A percentile compares a stretch with the other conserved stretches of the same genome.
Evolutionary conservation across 108 stramenopile species (phyloP).

Genomic region (Cyclotella sp.): DNA sequence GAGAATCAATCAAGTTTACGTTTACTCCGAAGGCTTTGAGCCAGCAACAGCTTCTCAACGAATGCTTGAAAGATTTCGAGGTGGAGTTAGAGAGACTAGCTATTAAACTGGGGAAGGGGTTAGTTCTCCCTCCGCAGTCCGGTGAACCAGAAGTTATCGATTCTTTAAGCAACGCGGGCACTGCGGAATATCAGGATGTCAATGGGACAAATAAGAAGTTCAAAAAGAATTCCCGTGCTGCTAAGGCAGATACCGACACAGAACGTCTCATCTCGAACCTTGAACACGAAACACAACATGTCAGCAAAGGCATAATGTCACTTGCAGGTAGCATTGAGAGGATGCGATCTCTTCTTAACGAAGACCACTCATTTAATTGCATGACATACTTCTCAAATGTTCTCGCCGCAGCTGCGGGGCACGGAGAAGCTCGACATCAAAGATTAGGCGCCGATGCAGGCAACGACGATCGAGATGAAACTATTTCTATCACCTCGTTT

Average conservation of each 20-base stretch:
- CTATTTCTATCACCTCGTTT: slow-evolving; percentile 30
- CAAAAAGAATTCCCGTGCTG: slow-evolving; percentile 27
- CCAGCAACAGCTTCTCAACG: slow-evolving; percentile 80
- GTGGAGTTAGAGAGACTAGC: slow-evolving; percentile 64
- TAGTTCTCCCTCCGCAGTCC: slow-evolving; percentile 51
- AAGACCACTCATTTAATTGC: slow-evolving; percentile 42
- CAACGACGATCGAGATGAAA: slow-evolving; percentile 29
- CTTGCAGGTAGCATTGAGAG: slow-evolving; percentile 66
- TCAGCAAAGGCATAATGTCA: slow-evolving; percentile 76
- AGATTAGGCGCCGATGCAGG: slow-evolving; percentile 10
- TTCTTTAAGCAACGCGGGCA: neutral
- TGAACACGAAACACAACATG: slow-evolving; percentile 82
- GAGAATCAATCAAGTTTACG: slow-evolving; percentile 79
- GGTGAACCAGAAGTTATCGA: slow-evolving; percentile 11
- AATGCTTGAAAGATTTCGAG: slow-evolving; percentile 73
- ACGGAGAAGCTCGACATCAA: slow-evolving; percentile 42
- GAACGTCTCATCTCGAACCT: slow-evolving; percentile 69
- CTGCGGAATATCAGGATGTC: slow-evolving; percentile 21
- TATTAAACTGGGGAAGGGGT: slow-evolving; percentile 60
- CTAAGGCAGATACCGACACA: slow-evolving; percentile 62
- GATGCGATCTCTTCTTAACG: slow-evolving; percentile 58
- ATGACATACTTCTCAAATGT: slow-evolving; percentile 38
- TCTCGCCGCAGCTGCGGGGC: slow-evolving; percentile 6
- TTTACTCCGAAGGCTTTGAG: slow-evolving; percentile 85
- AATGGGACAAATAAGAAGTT: slow-evolving; percentile 31